phyloP scores from a whole-genome alignment of 192 early-diverging fungal genomes.

The Nowakowskiella sp. region DNA sequence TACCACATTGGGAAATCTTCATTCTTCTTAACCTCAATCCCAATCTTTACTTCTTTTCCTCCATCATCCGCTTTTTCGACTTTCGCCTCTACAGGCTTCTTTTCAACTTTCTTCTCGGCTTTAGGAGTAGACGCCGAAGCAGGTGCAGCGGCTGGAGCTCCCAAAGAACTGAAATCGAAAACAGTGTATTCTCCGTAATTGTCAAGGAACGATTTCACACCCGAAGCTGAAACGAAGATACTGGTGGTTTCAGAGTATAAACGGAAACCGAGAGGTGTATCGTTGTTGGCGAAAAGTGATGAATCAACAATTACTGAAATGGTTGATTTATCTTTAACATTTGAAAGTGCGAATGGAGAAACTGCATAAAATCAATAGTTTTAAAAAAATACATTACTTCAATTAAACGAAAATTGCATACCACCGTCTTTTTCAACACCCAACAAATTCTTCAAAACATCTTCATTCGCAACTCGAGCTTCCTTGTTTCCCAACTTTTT shows the following conservation, averaged over 20 bases:
- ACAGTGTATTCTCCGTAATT: conserved; percentile 36
- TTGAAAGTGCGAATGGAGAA: conserved; percentile 65
- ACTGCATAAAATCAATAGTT: conserved; percentile 29
- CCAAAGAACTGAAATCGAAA: conserved; percentile 45
- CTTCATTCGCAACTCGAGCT: conserved; percentile 62
- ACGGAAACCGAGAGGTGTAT: conserved; percentile 57
- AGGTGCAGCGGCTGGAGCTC: conserved; percentile 26
- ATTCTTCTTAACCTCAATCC: conserved; percentile 79
- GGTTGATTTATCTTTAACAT: conserved; percentile 50
- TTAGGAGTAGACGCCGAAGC: conserved; percentile 17
- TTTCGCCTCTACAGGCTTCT: conserved; percentile 18
- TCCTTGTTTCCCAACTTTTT: conserved; percentile 43
- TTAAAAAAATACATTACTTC: not conserved
- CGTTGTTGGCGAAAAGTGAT: conserved; percentile 41
- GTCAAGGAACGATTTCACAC: conserved; percentile 49
- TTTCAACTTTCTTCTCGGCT: conserved; percentile 21
- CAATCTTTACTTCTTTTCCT: conserved; percentile 63
- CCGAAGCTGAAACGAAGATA: conserved; percentile 48
- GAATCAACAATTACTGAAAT: conserved; percentile 70
- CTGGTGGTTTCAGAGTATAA: conserved; percentile 45
- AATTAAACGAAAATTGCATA: conserved; percentile 19
- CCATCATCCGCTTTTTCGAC: conserved; percentile 30
- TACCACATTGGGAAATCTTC: conserved; percentile 93
- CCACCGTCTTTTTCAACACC: conserved; percentile 53
- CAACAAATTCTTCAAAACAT: conserved; percentile 46